Percentiles rank a stretch among this genome's conserved stretches.
phyloP scores from a whole-genome alignment of 2,329 filamentous ascomycete species.

The Botryosphaeria dothidea region DNA sequence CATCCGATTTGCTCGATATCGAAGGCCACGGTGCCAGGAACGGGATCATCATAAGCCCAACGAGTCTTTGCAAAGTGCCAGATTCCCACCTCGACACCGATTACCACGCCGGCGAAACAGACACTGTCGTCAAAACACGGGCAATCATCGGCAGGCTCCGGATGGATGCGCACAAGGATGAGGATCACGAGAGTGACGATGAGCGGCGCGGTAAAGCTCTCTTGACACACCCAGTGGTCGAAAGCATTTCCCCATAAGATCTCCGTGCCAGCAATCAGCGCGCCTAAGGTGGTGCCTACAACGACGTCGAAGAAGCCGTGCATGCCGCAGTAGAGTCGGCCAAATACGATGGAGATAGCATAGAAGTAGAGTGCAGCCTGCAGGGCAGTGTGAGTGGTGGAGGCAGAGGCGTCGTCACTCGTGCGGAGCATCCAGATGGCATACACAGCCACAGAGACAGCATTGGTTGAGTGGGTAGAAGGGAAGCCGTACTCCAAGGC shows the following conservation, averaged over 20 bases:
- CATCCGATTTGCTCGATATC: slow-evolving; percentile 67
- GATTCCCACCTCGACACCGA: slow-evolving; percentile 77
- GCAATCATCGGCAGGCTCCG: slow-evolving; percentile 94
- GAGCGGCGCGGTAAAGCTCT: slow-evolving; percentile 60
- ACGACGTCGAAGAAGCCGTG: slow-evolving; percentile 94
- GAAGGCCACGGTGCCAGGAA: slow-evolving; percentile 64
- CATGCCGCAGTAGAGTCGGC: slow-evolving; percentile 96
- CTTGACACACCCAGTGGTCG: slow-evolving; percentile 66
- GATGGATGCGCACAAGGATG: slow-evolving; percentile 81
- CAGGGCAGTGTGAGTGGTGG: slow-evolving; percentile 61
- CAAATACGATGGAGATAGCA: slow-evolving; percentile 83
- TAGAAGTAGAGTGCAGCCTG: slow-evolving; percentile 79
- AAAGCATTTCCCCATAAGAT: slow-evolving; percentile 59
- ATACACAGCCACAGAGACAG: slow-evolving; percentile 90
- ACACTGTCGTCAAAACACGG: slow-evolving; percentile 97
- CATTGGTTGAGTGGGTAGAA: slow-evolving; percentile 95
- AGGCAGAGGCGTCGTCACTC: slow-evolving; percentile 61
- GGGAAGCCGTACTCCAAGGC: slow-evolving; percentile 97
- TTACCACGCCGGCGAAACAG: slow-evolving; percentile 85
- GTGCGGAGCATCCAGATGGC: slow-evolving; percentile 69
- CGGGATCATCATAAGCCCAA: slow-evolving; percentile 54
- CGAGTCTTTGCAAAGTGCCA: slow-evolving; percentile 75
- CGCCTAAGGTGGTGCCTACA: slow-evolving; percentile 76
- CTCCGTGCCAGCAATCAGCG: slow-evolving; percentile 59
- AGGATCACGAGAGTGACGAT: slow-evolving; percentile 68